These are phyloP conservation scores for Roridomyces roridus DNA, from an alignment of 768 basidiomycete species.

Conservation along the genomic window DNA sequence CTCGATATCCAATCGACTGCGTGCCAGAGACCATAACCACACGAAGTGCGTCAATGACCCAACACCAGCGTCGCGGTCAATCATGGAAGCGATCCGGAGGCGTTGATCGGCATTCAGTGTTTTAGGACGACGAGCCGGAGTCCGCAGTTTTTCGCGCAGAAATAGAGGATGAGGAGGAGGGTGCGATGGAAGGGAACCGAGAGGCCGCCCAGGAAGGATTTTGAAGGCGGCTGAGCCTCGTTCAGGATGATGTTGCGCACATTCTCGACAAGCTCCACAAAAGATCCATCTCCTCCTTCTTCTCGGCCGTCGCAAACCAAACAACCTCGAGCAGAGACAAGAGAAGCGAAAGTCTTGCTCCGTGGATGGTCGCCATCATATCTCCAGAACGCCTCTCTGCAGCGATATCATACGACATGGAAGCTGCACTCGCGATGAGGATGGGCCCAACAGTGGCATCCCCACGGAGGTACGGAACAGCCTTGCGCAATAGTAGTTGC, in stretches of 20 bases:
- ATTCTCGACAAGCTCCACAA: slow-evolving; percentile 66
- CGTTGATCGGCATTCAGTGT: slow-evolving; percentile 65
- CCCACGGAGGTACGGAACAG: slow-evolving; percentile 67
- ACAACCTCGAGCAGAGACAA: slow-evolving; percentile 80
- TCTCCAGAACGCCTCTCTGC: slow-evolving; percentile 77
- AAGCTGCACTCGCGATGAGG: slow-evolving; percentile 62
- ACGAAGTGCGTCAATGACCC: slow-evolving; percentile 70
- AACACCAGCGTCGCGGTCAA: slow-evolving; percentile 69
- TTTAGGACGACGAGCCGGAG: slow-evolving; percentile 54
- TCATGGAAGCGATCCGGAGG: slow-evolving; percentile 59
- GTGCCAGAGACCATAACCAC: slow-evolving; percentile 71
- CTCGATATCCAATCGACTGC: slow-evolving; percentile 60
- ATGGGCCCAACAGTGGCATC: slow-evolving; percentile 61
- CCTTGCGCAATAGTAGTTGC: slow-evolving; percentile 72
- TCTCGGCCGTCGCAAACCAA: slow-evolving; percentile 71
- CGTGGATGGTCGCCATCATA: slow-evolving; percentile 85
- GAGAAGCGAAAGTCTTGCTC: slow-evolving; percentile 74
- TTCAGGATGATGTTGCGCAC: slow-evolving; percentile 72
- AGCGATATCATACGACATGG: slow-evolving; percentile 71
- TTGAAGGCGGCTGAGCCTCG: slow-evolving; percentile 73
- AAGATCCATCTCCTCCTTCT: slow-evolving; percentile 58
- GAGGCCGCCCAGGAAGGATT: slow-evolving; percentile 71
- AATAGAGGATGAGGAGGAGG: slow-evolving; percentile 82
- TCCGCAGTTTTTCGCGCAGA: slow-evolving; percentile 69
- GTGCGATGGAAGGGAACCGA: slow-evolving; percentile 79